Base-by-base conservation (phyloP, 2,329 filamentous ascomycete species). In the Ophiostoma tasmaniense region DNA sequence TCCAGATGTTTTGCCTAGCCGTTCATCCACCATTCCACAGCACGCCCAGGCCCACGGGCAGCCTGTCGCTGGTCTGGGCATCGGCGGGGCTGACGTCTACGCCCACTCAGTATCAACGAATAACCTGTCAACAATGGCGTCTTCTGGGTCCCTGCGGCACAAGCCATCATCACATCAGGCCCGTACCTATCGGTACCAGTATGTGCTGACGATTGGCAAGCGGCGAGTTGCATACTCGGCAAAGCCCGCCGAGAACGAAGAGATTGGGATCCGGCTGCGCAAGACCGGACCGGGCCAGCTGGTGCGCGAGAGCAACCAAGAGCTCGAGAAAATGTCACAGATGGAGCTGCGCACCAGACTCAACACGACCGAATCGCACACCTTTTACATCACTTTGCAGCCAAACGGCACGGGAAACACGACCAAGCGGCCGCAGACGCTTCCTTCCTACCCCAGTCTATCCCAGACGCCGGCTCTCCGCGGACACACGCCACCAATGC, bases 261-360 rank as follows among this genome's bases (percentile, higher is more conserved):
- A 72, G 65, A 69, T 70, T 17, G 70, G 71, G 39, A 69, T 72
- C 42, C 66, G 33, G 22, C 28, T 72, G 1, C 70, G 68, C 8
- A 71, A 71, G 62, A 64, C 71, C 22, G 70, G 71, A 0, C 66
- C 70, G 11, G 68, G 59, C 3, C 45, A 68, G n/a, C 69, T 68
- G 1, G 1, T 72, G 22, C 68, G 71, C 14, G 71, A 72, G n/a
- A 52, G 62, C n/a, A 42, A 55, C 11, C 55, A 33, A 1, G 20
- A 55, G 22, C 62, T 71, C 22, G 66, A 66, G 4, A 20, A 7
- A 1, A 10, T 71, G 25, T n/a, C 64, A 25, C 42, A 25, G 10
- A 22, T 6, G 4, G 28, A 68, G 13, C 66, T 68, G n/a, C 50
- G 30, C 30, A 37, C n/a, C 22, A 55, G 13, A 2, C 37, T 65